Evolutionary conservation across 768 basidiomycete genomes (phyloP), one percentile per base, ranked within the genome.

Genomic region (Kwoniella pini): DNA sequence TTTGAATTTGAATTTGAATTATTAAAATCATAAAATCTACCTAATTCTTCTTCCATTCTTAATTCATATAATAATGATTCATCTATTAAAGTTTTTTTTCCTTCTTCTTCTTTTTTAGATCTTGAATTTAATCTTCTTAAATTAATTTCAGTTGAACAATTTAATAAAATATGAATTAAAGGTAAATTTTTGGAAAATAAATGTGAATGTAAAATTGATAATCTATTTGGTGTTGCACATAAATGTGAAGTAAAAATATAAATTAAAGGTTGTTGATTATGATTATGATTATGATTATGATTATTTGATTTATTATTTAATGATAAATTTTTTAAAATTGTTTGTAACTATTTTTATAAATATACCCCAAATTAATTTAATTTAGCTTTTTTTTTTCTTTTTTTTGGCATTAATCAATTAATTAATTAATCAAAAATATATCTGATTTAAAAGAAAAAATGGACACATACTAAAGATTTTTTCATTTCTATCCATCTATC

Each of bases 401-500:
- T n/a, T n/a, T n/a, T n/a, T n/a, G n/a, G n/a, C n/a, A n/a, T n/a
- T n/a, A n/a, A n/a, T n/a, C n/a, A n/a, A n/a, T n/a, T n/a, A n/a
- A n/a, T n/a, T n/a, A n/a, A n/a, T n/a, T n/a, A n/a, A n/a, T n/a
- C n/a, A n/a, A n/a, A n/a, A n/a, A n/a, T n/a, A n/a, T 38, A 33
- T 30, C 48, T 49, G 24, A 27, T 49, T 22, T 27, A 27, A 31
- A 49, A 49, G 0, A 27, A 30, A 21, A 28, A 33, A 24, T 31
- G 7, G 26, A 9, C 38, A 55, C 54, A 22, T 42, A 55, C 54
- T 28, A 55, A 31, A 55, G 43, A 40, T 30, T 45, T 55, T 27
- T 45, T 55, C 54, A 55, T 43, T 30, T 55, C 42, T 28, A 44
- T 55, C 54, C 54, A 55, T 44, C 54, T 43, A n/a, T 45, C 43